These are phyloP conservation scores for Cercospora sp. DNA, from an alignment of 2,329 filamentous ascomycete genomes.

Conservation along the genomic window DNA sequence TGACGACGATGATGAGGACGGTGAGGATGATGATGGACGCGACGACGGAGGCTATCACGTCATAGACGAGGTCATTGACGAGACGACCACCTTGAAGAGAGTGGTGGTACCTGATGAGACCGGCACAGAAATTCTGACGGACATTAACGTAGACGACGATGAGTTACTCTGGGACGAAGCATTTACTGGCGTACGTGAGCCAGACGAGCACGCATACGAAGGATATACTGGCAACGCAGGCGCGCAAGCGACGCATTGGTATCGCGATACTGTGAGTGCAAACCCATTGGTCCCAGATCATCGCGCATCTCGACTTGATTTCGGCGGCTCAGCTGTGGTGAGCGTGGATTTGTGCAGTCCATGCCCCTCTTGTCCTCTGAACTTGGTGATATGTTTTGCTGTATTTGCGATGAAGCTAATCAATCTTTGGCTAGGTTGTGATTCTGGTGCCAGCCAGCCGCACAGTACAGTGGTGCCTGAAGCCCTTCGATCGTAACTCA, in stretches of 20 bases:
- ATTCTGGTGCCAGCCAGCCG: neutral
- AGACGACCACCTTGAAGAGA: neutral
- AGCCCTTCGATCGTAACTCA: neutral
- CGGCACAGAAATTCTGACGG: neutral
- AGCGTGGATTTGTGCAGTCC: no score
- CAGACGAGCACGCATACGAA: neutral
- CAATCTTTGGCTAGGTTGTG: neutral
- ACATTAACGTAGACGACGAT: neutral
- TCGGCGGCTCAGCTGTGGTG: neutral
- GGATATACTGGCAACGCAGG: neutral
- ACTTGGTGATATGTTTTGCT: no score
- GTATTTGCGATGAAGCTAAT: neutral
- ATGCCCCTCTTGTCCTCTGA: no score
- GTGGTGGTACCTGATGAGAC: neutral
- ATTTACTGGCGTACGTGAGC: neutral
- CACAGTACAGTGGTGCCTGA: neutral
- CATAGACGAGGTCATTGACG: neutral
- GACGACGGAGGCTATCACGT: neutral
- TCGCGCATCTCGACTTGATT: neutral
- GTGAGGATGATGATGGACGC: no score
- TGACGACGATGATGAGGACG: no score
- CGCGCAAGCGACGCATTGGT: neutral
- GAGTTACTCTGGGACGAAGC: neutral
- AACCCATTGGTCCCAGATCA: no score
- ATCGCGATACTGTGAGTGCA: neutral